Percentiles rank a stretch among this genome's conserved stretches.
These are phyloP conservation scores for Phytophthora macrochlamydospora DNA, from an alignment of 352 stramenopile genomes.

Conservation along the genomic window DNA sequence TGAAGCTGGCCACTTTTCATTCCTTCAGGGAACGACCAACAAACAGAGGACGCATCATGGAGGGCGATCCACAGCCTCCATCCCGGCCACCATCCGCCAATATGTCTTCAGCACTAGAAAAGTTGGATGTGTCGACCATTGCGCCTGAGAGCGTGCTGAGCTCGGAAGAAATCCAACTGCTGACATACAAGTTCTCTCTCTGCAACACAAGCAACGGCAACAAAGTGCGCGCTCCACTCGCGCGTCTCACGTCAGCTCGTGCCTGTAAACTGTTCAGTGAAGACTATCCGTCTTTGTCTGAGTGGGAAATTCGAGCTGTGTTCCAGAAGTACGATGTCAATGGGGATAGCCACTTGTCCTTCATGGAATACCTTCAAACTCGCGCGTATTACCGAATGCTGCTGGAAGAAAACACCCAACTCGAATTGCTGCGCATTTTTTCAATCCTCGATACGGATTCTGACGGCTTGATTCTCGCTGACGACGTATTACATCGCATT, in stretches of 20 bases:
- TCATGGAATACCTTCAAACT: constrained; percentile 64
- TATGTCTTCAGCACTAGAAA: constrained; percentile 15
- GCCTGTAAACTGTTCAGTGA: constrained; percentile 68
- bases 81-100: constrained; percentile 2
- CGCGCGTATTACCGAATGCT: constrained; percentile 58
- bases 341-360: constrained; percentile 56
- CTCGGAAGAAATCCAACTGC: constrained; percentile 49
- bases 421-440: constrained; percentile 65
- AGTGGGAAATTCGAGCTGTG: constrained; percentile 63
- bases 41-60: constrained; percentile 7
- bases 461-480: constrained; percentile 55
- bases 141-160: constrained; percentile 47
- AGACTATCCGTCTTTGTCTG: constrained; percentile 63
- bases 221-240: constrained; percentile 36
- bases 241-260: constrained; percentile 38
- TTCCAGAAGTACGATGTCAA: constrained; percentile 70
- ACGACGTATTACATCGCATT: constrained; percentile 56
- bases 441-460: constrained; percentile 66
- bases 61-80: constrained; percentile 6
- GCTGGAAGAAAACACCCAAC: constrained; percentile 57
- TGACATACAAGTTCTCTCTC: constrained; percentile 55
- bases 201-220: constrained; percentile 42
- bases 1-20: not conserved
- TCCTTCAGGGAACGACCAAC: not conserved
- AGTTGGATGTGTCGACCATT: constrained; percentile 36